Conservation (phyloP, 805 yeast genomes). For the Candida ulmi region DNA sequence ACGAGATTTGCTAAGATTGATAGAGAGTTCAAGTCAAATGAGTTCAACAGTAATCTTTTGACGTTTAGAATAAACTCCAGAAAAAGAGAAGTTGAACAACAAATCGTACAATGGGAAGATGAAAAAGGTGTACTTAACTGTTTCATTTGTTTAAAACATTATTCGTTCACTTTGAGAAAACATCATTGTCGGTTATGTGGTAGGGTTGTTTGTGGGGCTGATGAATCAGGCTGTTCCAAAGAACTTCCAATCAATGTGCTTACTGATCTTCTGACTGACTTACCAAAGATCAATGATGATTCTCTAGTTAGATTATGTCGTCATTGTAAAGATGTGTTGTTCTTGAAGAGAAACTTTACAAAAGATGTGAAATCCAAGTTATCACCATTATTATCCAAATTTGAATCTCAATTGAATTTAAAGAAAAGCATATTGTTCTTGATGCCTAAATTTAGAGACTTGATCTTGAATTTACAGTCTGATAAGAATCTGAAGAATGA, state of each 20-base stretch:
- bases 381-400: constrained; percentile 33
- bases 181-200: constrained; percentile 96
- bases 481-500: constrained; percentile 24
- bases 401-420: constrained; percentile 34
- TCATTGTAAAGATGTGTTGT: constrained; percentile 58
- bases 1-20: constrained; percentile 24
- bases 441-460: constrained; percentile 38
- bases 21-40: constrained; percentile 15
- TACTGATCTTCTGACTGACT: constrained; percentile 10
- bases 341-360: constrained; percentile 46
- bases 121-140: constrained; percentile 47
- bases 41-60: constrained; percentile 18
- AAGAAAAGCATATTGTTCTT: constrained; percentile 31
- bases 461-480: constrained; percentile 29
- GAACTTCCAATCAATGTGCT: constrained; percentile 47
- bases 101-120: constrained; percentile 62
- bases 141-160: constrained; percentile 53
- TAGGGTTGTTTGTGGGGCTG: constrained; percentile 67
- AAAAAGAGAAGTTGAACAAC: constrained; percentile 37
- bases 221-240: constrained; percentile 61
- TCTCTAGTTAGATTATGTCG: constrained; percentile 56
- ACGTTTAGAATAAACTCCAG: constrained; percentile 22
- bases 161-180: constrained; percentile 55
- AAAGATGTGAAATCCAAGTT: constrained; percentile 32
- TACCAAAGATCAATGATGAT: constrained; percentile 17